Percentiles rank a stretch among this genome's conserved stretches.
These are phyloP conservation scores for Apiospora koreana DNA, from an alignment of 2,329 filamentous ascomycete species.

Conservation along the genomic window DNA sequence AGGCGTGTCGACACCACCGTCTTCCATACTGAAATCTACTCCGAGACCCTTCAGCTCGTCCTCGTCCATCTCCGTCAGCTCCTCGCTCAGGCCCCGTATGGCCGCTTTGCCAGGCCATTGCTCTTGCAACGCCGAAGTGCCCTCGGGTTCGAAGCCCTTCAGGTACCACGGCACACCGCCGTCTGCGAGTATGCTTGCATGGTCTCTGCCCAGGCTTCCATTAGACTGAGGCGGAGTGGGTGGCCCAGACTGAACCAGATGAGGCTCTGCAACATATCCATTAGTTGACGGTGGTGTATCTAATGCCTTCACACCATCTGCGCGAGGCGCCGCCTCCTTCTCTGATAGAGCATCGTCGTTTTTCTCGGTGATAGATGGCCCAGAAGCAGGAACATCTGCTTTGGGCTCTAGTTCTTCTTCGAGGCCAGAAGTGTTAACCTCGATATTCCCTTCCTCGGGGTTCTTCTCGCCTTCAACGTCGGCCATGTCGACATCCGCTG, in stretches of 20 bases:
- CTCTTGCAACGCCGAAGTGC: slow-evolving; percentile 78
- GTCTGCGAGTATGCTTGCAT: slow-evolving; percentile 56
- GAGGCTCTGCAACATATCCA: slow-evolving; percentile 41
- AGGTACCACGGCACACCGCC: slow-evolving; percentile 91
- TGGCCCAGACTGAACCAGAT: slow-evolving; percentile 44
- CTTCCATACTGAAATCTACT: slow-evolving; percentile 50
- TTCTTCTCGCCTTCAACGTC: slow-evolving; percentile 40
- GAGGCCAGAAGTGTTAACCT: slow-evolving; percentile 46
- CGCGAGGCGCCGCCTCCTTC: slow-evolving; percentile 23
- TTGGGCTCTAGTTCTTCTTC: slow-evolving; percentile 40
- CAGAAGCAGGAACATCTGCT: slow-evolving; percentile 38
- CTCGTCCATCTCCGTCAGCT: slow-evolving; percentile 89
- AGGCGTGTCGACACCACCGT: slow-evolving; percentile 45
- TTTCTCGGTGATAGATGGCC: slow-evolving; percentile 20
- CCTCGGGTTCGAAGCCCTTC: slow-evolving; percentile 73
- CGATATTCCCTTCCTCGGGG: slow-evolving; percentile 42
- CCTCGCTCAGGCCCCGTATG: slow-evolving; percentile 71
- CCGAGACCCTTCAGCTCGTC: slow-evolving; percentile 77
- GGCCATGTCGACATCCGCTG: slow-evolving; percentile 37
- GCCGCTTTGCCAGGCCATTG: slow-evolving; percentile 73
- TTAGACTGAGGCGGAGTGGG: slow-evolving; percentile 70
- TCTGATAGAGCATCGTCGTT: slow-evolving; percentile 26
- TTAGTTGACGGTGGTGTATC: slow-evolving; percentile 52
- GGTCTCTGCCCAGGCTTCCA: slow-evolving; percentile 52
- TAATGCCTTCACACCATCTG: slow-evolving; percentile 32